Evolutionary conservation across 768 basidiomycete species (phyloP), one percentile per base, ranked within the genome.

Genomic region (Tylopilus subfusipes): DNA sequence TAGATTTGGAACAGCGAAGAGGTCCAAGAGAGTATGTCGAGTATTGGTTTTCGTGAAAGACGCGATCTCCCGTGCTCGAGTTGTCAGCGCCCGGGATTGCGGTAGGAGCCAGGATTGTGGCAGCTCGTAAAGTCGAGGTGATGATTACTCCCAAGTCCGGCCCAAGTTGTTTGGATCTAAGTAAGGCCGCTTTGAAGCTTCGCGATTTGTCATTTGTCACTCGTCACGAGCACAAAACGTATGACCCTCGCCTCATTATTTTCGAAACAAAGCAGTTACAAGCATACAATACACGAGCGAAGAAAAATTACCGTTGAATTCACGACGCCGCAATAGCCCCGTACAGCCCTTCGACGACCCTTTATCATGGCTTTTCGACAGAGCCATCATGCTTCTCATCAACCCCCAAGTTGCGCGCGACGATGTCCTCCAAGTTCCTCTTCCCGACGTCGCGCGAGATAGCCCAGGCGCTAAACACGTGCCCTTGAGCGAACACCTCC

Each of bases 391-490:
- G 36, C 18, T 60, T 60, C 36, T 61, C 64, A 2, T 57, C 54
- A 1, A 1, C 52, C 5, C 9, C 39, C 54, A n/a, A n/a, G n/a
- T 63, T 62, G 27, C 59, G 44, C 10, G 13, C 43, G 8, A 76
- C 64, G 39, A 85, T 75, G 21, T 86, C 78, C 16, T 74, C 69
- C 58, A 87, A 69, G 4, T 78, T 81, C 77, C 77, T 83, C 77
- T 76, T 81, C 5, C 86, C 86, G 24, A 85, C 82, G 33, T 82
- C 69, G 57, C 78, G 77, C 36, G 76, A 75, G 57, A 88, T 78
- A 56, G 77, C 79, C 88, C 89, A 90, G 6, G 89, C 87, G 18
- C 82, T 75, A 71, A 85, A 90, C 30, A 70, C 65, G 60, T 90
- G 82, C 0, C 86, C 86, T 60, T 84, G 80, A 6, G 74, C 71